Evolutionary conservation across 495 filamentous ascomycete species (phyloP).

Genomic region (Talaromyces ruber): DNA sequence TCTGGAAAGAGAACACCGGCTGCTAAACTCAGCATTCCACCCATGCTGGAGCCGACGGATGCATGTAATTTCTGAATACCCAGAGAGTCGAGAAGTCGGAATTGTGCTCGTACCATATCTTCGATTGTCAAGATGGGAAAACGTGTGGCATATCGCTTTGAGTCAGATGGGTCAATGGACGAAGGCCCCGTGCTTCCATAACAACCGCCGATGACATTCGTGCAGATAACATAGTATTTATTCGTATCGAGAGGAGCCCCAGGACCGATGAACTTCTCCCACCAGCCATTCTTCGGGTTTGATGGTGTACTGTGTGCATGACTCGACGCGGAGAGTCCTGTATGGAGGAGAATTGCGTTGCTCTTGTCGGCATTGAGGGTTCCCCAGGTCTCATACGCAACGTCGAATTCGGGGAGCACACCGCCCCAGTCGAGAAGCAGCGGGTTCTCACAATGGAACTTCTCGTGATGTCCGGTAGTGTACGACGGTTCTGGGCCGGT

Average conservation of each 20-base stretch:
- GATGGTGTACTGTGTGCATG: conserved; percentile 83
- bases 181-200: conserved; percentile 92
- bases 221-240: conserved; percentile 90
- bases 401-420: conserved; percentile 70
- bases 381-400: conserved; percentile 96
- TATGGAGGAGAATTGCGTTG: conserved; percentile 90
- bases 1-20: conserved; percentile 82
- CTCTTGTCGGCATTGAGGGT: conserved; percentile 68
- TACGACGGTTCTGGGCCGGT: conserved; percentile 91
- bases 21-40: conserved; percentile 93
- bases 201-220: conserved; percentile 93
- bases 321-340: conserved; percentile 88
- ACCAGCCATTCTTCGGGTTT: conserved; percentile 92
- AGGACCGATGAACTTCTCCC: conserved; percentile 98
- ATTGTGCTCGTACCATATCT: conserved; percentile 97
- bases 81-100: conserved; percentile 73
- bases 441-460: conserved; percentile 63
- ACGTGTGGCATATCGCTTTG: conserved; percentile 81
- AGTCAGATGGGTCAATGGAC: conserved; percentile 81
- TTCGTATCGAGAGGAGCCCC: conserved; percentile 79
- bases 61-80: conserved; percentile 78
- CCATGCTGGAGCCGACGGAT: conserved; percentile 95
- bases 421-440: conserved; percentile 92
- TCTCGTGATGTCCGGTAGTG: conserved; percentile 72
- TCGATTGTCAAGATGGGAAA: conserved; percentile 96